Conservation (phyloP, 2,329 filamentous ascomycete species). For the Aspergillus viridinutans region DNA sequence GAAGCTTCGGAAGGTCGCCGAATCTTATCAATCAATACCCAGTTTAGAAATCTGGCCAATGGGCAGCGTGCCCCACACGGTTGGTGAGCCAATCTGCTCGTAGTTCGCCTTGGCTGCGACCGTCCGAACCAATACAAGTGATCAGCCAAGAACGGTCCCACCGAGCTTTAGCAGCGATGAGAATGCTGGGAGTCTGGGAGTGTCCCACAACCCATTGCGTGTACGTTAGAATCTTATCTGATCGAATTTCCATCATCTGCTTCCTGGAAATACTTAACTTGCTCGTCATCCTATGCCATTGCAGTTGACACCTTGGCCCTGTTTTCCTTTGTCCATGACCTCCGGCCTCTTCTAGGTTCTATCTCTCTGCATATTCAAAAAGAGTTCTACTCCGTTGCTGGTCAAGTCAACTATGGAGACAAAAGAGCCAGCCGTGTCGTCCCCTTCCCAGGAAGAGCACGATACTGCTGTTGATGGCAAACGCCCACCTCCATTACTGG, state of each 20-base stretch:
- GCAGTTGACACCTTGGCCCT: neutral
- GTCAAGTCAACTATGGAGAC: neutral
- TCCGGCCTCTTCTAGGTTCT: neutral
- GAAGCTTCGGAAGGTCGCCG: neutral
- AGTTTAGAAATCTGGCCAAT: neutral
- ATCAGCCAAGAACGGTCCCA: neutral
- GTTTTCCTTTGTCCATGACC: neutral
- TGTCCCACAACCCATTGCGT: neutral
- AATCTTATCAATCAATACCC: neutral
- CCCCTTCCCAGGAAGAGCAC: neutral
- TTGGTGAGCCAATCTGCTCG: neutral
- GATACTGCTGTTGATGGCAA: constrained; percentile 10
- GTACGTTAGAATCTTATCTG: neutral
- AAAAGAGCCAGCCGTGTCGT: neutral
- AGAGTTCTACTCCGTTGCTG: neutral
- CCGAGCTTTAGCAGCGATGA: neutral
- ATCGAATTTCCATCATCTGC: neutral
- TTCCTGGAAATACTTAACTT: neutral
- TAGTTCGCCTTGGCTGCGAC: neutral
- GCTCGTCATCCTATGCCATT: neutral
- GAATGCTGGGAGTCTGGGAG: neutral
- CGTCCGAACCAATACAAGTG: neutral
- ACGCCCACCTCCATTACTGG: constrained; percentile 23
- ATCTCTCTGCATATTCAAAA: neutral
- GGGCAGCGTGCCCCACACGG: neutral